Conservation (phyloP, 108 stramenopile species). For the Epipyxis sp. region DNA sequence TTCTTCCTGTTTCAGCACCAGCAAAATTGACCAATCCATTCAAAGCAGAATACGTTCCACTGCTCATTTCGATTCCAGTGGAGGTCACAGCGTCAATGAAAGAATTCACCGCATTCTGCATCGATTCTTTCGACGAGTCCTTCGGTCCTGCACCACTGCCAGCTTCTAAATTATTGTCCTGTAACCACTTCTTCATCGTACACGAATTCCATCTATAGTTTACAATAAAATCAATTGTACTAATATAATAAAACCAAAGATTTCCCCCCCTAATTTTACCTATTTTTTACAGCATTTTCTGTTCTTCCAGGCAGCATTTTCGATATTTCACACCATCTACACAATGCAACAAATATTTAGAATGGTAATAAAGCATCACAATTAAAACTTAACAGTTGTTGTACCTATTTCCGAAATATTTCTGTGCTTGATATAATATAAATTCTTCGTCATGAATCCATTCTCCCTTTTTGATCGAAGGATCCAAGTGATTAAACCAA, state of each 20-base stretch:
- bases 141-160: too few relatives aligned
- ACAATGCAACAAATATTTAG: too few relatives aligned
- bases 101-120: background rate
- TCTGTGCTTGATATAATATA: conserved; percentile 60
- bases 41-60: too few relatives aligned
- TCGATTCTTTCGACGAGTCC: too few relatives aligned
- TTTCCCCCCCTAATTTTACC: background rate
- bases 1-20: too few relatives aligned
- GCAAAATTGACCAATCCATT: too few relatives aligned
- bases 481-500: conserved; percentile 87
- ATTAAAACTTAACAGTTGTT: too few relatives aligned
- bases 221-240: background rate
- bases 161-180: background rate
- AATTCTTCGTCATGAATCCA: conserved; percentile 84
- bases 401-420: conserved; percentile 29
- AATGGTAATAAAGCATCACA: too few relatives aligned
- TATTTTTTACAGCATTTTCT: conserved; percentile 30
- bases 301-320: conserved; percentile 32
- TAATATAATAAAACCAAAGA: background rate
- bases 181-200: conserved; percentile 25
- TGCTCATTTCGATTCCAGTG: too few relatives aligned
- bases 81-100: background rate
- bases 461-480: conserved; percentile 76
- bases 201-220: conserved; percentile 23
- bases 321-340: conserved; percentile 35